These are phyloP conservation scores for Pisolithus tinctorius DNA, from an alignment of 768 basidiomycete genomes.

Conservation along the genomic window DNA sequence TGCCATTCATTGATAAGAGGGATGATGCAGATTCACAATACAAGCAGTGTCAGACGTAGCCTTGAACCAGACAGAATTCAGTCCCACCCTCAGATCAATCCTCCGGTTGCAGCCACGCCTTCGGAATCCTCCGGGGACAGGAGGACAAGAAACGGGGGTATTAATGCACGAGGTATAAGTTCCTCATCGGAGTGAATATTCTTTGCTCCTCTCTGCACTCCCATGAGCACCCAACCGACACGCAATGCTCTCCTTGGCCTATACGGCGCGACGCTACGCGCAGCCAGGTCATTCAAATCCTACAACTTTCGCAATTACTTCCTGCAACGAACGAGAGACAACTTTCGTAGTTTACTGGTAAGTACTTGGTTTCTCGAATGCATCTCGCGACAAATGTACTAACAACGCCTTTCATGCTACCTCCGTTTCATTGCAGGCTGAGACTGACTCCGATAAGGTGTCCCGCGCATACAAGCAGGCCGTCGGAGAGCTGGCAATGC, in stretches of 20 bases:
- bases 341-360: slow-evolving; percentile 69
- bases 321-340: slow-evolving; percentile 57
- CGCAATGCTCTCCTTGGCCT: slow-evolving; percentile 62
- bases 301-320: slow-evolving; percentile 96
- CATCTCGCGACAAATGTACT: background rate
- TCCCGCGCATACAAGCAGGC: slow-evolving; percentile 62
- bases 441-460: slow-evolving; percentile 52
- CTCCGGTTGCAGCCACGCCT: too few species aligned
- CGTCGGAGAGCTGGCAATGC: slow-evolving; percentile 68
- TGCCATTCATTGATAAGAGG: too few species aligned
- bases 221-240: slow-evolving; percentile 49
- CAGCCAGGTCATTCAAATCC: slow-evolving; percentile 79
- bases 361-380: slow-evolving; percentile 9
- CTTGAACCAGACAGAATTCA: too few species aligned
- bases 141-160: too few species aligned
- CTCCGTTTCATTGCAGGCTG: slow-evolving; percentile 35
- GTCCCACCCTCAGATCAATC: too few species aligned
- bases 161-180: background rate
- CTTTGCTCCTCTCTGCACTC: background rate
- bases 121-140: too few species aligned
- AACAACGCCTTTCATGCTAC: background rate
- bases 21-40: too few species aligned
- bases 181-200: background rate
- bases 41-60: too few species aligned
- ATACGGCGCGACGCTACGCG: slow-evolving; percentile 67